phyloP scores from a whole-genome alignment of 1,284 basidiomycete species.

The Neonothopanus nambi region DNA sequence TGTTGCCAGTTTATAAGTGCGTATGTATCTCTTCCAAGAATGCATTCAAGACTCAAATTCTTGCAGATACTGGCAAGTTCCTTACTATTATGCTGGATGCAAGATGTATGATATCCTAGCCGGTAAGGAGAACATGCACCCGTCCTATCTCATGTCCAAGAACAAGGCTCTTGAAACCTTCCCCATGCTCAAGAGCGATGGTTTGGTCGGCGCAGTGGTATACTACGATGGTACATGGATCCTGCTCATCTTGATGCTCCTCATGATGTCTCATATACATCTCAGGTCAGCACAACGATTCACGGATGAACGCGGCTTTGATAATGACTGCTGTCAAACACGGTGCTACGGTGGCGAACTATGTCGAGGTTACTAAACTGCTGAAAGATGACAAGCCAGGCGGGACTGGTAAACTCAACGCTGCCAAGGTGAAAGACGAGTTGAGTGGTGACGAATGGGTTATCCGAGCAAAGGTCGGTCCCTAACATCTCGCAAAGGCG shows the following conservation, averaged over 20 bases:
- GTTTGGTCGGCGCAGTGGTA: conserved; percentile 54
- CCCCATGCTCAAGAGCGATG: conserved; percentile 94
- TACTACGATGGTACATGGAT: too few relatives aligned
- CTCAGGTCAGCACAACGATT: conserved; percentile 98
- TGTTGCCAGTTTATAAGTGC: conserved; percentile 89
- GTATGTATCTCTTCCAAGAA: conserved; percentile 22
- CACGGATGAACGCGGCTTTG: conserved; percentile 96
- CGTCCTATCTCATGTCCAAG: conserved; percentile 92
- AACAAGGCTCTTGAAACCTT: conserved; percentile 93
- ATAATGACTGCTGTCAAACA: conserved; percentile 94
- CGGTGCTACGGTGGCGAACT: conserved; percentile 89
- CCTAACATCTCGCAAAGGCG: neutral
- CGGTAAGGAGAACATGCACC: conserved; percentile 96
- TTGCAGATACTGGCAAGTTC: conserved; percentile 64
- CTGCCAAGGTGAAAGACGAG: conserved; percentile 80
- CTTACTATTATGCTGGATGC: conserved; percentile 95
- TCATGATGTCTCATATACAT: too few relatives aligned
- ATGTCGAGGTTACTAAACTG: conserved; percentile 83
- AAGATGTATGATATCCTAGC: conserved; percentile 97
- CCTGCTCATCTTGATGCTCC: too few relatives aligned
- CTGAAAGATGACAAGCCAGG: conserved; percentile 57
- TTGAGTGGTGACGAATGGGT: conserved; percentile 85
- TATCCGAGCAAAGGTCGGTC: conserved; percentile 75
- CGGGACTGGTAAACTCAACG: conserved; percentile 63
- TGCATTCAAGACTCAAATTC: conserved; percentile 7